Conservation (phyloP, 2,329 filamentous ascomycete species). For the Aspergillus glaucus region DNA sequence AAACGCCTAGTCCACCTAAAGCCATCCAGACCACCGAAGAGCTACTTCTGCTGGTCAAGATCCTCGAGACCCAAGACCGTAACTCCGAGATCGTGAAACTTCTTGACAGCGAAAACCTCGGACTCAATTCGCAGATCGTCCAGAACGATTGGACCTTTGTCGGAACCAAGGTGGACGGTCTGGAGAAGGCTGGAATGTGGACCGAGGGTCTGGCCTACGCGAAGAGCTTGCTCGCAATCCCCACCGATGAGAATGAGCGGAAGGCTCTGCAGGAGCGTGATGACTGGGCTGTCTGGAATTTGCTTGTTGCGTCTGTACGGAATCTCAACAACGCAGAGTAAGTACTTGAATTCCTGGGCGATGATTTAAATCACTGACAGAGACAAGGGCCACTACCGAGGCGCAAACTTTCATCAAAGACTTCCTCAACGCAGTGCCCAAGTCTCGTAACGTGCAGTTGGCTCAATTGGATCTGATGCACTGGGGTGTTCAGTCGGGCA, state of each 20-base stretch:
- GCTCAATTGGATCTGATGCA: constrained; percentile 28
- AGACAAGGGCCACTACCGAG: constrained; percentile 23
- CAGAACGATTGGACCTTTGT: constrained; percentile 41
- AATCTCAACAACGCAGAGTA: constrained; percentile 29
- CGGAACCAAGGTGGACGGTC: constrained; percentile 29
- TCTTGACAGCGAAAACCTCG: constrained; percentile 37
- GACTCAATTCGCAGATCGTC: constrained; percentile 36
- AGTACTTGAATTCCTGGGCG: constrained; percentile 9
- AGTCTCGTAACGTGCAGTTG: constrained; percentile 39
- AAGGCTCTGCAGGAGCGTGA: constrained; percentile 32
- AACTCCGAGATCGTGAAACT: constrained; percentile 37
- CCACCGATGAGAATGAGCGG: constrained; percentile 23
- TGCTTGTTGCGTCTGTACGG: constrained; percentile 31
- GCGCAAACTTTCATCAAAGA: constrained; percentile 28
- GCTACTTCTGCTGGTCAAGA: constrained; percentile 38
- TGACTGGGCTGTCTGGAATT: constrained; percentile 43
- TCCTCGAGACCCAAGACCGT: constrained; percentile 38
- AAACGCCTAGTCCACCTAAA: constrained; percentile 35
- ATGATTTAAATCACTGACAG: constrained; percentile 5
- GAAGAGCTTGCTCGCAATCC: constrained; percentile 29
- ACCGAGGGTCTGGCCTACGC: constrained; percentile 31
- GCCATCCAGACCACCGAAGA: constrained; percentile 44
- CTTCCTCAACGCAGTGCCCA: constrained; percentile 28
- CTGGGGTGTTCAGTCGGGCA: constrained; percentile 20
- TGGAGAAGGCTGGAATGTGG: constrained; percentile 36